phyloP scores from a whole-genome alignment of 257 asterid species.

The Lavandula angustifolia region DNA sequence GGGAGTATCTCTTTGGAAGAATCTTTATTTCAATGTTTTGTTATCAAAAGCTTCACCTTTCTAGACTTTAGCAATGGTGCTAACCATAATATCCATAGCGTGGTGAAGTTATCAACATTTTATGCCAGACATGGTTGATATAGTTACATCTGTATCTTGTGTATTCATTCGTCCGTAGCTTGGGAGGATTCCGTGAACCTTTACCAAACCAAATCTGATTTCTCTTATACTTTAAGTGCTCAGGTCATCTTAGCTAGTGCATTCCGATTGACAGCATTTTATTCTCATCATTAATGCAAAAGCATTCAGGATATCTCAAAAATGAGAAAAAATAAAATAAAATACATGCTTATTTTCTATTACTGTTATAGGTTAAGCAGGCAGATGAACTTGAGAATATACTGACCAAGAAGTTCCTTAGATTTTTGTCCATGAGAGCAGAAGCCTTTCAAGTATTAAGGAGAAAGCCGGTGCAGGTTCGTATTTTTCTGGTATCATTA shows the following conservation, averaged over 20 bases:
- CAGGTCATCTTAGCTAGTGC: not conserved
- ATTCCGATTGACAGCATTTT: conserved; percentile 10
- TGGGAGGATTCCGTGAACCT: no score
- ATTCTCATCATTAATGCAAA: conserved; percentile 4
- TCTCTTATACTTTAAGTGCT: not conserved
- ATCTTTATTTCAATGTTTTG: not conserved
- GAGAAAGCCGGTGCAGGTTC: conserved; percentile 96
- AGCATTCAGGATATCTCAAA: conserved; percentile 13
- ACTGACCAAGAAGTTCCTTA: conserved; percentile 87
- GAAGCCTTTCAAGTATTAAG: conserved; percentile 98
- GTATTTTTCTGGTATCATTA: conserved; percentile 25
- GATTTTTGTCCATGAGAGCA: conserved; percentile 97
- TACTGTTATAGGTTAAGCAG: conserved; percentile 77
- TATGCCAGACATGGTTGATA: not conserved
- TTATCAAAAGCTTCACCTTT: conserved; percentile 14
- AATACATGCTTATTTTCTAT: conserved; percentile 15
- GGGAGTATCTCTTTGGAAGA: not conserved
- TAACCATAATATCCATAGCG: conserved; percentile 14
- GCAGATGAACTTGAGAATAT: conserved; percentile 98
- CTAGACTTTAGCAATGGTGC: conserved; percentile 1
- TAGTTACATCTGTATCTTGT: not conserved
- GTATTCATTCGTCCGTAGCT: no score
- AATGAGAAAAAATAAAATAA: conserved; percentile 23
- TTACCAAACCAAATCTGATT: no score
- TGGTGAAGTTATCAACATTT: conserved; percentile 1